Evolutionary conservation across 139 green algal genomes (phyloP).

Genomic region (Mesotaenium endlicherianum): DNA sequence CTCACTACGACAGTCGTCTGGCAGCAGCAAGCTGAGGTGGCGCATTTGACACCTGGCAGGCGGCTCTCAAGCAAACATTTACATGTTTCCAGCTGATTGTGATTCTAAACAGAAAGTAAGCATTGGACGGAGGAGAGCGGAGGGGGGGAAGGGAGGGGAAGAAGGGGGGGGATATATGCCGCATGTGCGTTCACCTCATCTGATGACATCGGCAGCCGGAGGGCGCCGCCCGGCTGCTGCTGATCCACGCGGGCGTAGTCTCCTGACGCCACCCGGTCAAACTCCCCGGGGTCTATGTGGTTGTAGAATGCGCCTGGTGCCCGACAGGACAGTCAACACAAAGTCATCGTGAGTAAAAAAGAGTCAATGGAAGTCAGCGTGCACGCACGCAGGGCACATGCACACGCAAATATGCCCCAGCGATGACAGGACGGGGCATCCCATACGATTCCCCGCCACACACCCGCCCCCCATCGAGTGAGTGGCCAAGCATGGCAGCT

Average conservation of each 20-base stretch:
- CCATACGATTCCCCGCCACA: no score
- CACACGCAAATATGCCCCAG: no score
- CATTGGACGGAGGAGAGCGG: not conserved
- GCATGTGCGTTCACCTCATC: conserved; percentile 24
- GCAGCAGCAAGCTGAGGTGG: not conserved
- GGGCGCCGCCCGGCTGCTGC: not conserved
- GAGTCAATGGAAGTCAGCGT: no score
- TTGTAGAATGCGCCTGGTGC: conserved; percentile 47
- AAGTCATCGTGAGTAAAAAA: no score
- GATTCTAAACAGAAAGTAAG: not conserved
- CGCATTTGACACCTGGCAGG: not conserved
- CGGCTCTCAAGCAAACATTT: not conserved
- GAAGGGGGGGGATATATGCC: not conserved
- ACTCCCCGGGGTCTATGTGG: conserved; percentile 35
- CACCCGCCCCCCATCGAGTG: no score
- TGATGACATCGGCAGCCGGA: conserved; percentile 17
- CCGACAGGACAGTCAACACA: not conserved
- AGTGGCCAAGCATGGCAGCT: no score
- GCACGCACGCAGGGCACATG: no score
- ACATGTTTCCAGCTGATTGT: not conserved
- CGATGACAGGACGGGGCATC: no score
- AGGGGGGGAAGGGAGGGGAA: no score
- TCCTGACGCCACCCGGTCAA: conserved; percentile 42
- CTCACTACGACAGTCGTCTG: no score
- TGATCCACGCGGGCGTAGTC: conserved; percentile 47